Evolutionary conservation across 2,329 filamentous ascomycete species (phyloP).

Genomic region (Paraconiothyrium sp.): DNA sequence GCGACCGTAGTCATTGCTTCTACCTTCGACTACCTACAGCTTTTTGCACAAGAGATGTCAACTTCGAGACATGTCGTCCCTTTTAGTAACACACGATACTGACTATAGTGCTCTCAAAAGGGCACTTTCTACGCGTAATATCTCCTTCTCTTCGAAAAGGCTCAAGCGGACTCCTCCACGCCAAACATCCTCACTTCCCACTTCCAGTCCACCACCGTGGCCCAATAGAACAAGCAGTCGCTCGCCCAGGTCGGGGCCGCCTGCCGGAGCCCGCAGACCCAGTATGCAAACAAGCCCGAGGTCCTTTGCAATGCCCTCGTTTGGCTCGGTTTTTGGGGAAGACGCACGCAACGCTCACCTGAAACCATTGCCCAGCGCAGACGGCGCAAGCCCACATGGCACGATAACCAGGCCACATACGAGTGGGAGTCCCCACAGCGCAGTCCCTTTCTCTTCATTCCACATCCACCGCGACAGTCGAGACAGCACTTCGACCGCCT

Average conservation of each 20-base stretch:
- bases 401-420: slow-evolving; percentile 46
- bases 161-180: slow-evolving; percentile 32
- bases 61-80: slow-evolving; percentile 32
- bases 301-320: slow-evolving; percentile 68
- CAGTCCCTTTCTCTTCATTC: slow-evolving; percentile 52
- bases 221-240: slow-evolving; percentile 26
- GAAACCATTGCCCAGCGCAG: slow-evolving; percentile 56
- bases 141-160: slow-evolving; percentile 43
- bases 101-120: slow-evolving; percentile 48
- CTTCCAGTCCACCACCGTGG: slow-evolving; percentile 25
- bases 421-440: slow-evolving; percentile 45
- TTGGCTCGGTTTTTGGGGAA: slow-evolving; percentile 79
- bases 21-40: slow-evolving; percentile 7
- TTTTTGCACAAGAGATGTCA: slow-evolving; percentile 7
- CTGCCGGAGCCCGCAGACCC: slow-evolving; percentile 27
- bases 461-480: slow-evolving; percentile 74
- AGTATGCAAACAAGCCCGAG: slow-evolving; percentile 52
- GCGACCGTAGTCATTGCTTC: slow-evolving; percentile 13
- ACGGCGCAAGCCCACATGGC: slow-evolving; percentile 38
- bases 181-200: slow-evolving; percentile 17
- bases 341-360: slow-evolving; percentile 59
- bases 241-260: slow-evolving; percentile 31
- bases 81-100: slow-evolving; percentile 32
- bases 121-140: slow-evolving; percentile 47
- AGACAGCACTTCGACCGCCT: slow-evolving; percentile 84